Evolutionary conservation across 495 filamentous ascomycete species (phyloP), one percentile per base, ranked within the genome.

Genomic region (Neurospora africana): DNA sequence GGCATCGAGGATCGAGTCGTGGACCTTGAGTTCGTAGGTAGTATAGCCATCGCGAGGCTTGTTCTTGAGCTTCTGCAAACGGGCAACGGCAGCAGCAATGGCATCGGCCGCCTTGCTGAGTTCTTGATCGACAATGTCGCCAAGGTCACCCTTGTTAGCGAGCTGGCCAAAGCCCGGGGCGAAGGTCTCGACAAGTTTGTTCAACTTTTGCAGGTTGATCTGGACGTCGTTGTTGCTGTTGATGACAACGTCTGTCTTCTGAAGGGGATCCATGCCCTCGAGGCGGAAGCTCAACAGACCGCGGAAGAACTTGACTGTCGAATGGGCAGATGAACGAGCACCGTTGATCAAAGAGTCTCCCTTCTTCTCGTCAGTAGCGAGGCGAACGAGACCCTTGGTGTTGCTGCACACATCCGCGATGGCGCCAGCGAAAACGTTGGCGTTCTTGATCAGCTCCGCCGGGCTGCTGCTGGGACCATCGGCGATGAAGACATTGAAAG

Each of bases 401-500:
- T 98, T 98, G 82, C 89, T 92, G 76, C 97, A 89, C 6, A 98
- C 95, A 82, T 99, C 95, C 17, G 95, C 91, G 75, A 97, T 89
- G 39, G 95, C 92, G 37, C 93, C 91, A 2, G 95, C 85, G 81
- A 98, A 98, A 39, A 93, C 88, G 76, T 93, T 93, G 71, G 97
- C 89, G 1, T 93, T 95, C 75, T 95, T 93, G 81, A 98, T 98
- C 71, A 98, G 91, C 74, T 95, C 93, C 4, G 91, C 88, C 78
- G 97, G 93, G 11, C 89, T 91, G 82, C 92, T 94, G 84, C 94
- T 97, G 5, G 95, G 95, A 0, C 95, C 95, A 81, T 99, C 95
- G 19, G 94, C 94, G 74, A 99, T 96, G 81, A 93, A 98, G 79
- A 95, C 94, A 84, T 97, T 98, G 87, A 98, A 98, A 0, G 95